A percentile compares a stretch with the other conserved stretches of the same genome.
phyloP scores from a whole-genome alignment of 176 grass and related monocot species.

The Metroxylon sagu region DNA sequence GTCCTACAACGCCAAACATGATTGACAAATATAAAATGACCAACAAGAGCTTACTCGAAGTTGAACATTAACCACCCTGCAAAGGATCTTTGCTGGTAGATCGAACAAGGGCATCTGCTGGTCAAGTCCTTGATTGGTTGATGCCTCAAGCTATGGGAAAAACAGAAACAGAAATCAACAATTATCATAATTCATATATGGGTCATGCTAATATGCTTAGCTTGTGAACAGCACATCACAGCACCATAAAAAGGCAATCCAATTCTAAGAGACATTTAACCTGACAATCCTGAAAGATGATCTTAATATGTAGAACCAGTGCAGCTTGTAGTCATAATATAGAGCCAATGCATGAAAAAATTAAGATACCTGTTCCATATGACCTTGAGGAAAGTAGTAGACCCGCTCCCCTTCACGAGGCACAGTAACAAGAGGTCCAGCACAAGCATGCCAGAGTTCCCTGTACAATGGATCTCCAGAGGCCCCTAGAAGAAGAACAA shows the following conservation, averaged over 20 bases:
- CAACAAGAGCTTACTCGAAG: conserved; percentile 42
- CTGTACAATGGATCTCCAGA: conserved; percentile 40
- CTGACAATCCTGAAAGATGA: too few relatives aligned
- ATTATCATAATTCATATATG: too few relatives aligned
- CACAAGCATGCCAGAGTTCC: conserved; percentile 90
- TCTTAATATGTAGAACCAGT: too few relatives aligned
- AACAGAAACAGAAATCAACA: background rate
- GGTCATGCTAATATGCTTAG: too few relatives aligned
- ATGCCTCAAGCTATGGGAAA: conserved; percentile 71
- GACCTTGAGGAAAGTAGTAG: conserved; percentile 96
- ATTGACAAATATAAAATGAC: too few relatives aligned
- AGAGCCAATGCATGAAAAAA: too few relatives aligned
- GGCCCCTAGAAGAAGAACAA: conserved; percentile 22
- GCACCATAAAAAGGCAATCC: too few relatives aligned
- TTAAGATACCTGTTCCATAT: conserved; percentile 82
- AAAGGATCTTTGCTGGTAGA: conserved; percentile 78
- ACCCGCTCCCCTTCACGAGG: conserved; percentile 61
- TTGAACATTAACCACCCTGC: conserved; percentile 71
- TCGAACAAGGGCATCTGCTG: conserved; percentile 74
- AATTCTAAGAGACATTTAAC: too few relatives aligned
- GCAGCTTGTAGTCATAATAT: too few relatives aligned
- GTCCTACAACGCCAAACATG: too few relatives aligned
- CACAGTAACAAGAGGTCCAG: conserved; percentile 65
- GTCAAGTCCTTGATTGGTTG: conserved; percentile 71
- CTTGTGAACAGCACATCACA: too few relatives aligned